A percentile compares a stretch with the other conserved stretches of the same genome.
Evolutionary conservation across 192 early-diverging fungal species (phyloP).

Genomic region (Podila verticillata): DNA sequence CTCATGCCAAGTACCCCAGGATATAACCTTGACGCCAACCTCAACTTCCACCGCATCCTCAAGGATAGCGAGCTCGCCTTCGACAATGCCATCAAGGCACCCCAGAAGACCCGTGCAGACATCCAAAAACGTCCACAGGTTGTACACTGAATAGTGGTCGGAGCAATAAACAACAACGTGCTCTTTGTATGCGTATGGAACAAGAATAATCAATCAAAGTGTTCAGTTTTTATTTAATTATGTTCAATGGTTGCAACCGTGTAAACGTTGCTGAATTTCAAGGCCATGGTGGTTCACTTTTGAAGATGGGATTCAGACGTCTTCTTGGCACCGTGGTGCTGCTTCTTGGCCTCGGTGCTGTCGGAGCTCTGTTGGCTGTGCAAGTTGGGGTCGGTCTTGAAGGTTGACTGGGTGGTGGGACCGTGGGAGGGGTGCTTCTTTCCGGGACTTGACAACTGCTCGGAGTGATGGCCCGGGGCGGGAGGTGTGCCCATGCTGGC

Average conservation of each 20-base stretch:
- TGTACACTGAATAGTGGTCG: too few species aligned
- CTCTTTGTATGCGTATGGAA: neutral
- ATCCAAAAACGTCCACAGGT: too few species aligned
- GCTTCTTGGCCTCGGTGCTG: constrained; percentile 9
- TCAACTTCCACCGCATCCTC: too few species aligned
- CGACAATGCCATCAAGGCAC: too few species aligned
- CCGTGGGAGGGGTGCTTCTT: constrained; percentile 5
- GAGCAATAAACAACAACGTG: neutral
- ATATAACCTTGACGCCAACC: too few species aligned
- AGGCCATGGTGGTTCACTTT: constrained; percentile 1
- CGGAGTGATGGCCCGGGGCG: neutral
- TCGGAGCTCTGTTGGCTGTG: constrained; percentile 14
- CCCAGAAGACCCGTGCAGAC: too few species aligned
- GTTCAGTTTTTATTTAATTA: constrained; percentile 2
- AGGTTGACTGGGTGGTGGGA: constrained; percentile 20
- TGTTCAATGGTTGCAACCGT: neutral
- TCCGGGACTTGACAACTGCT: constrained; percentile 3
- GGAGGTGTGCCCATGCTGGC: constrained; percentile 12
- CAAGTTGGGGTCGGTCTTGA: constrained; percentile 16
- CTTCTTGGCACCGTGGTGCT: constrained; percentile 6
- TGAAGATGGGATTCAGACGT: constrained; percentile 8
- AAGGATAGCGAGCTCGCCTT: too few species aligned
- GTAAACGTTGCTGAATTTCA: neutral
- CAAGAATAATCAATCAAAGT: neutral
- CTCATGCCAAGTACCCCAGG: too few species aligned